phyloP scores from a whole-genome alignment of 208 protist genomes.

The Leishmania major region DNA sequence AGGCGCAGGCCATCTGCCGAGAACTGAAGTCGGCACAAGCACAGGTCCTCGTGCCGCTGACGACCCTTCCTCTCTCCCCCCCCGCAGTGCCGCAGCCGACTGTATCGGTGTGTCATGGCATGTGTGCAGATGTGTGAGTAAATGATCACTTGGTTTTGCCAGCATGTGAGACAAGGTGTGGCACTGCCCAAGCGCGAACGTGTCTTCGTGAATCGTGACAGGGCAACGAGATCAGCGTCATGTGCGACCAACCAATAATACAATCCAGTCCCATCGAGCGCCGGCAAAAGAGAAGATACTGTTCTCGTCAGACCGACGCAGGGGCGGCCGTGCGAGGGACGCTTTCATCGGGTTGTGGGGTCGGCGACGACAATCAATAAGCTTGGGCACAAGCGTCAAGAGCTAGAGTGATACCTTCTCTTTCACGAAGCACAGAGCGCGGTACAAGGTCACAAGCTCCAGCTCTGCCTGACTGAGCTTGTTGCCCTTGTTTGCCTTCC shows the following conservation, averaged over 20 bases:
- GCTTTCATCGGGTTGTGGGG: background rate
- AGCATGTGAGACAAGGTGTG: no score
- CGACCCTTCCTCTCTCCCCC: background rate
- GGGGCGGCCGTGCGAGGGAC: background rate
- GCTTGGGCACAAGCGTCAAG: background rate
- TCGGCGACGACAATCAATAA: background rate
- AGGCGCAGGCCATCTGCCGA: background rate
- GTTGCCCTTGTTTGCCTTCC: slow-evolving; percentile 61
- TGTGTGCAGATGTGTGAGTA: background rate
- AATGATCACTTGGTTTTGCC: background rate
- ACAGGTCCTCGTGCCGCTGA: background rate
- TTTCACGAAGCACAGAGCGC: slow-evolving; percentile 65
- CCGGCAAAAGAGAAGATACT: background rate
- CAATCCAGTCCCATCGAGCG: background rate
- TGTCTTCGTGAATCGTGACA: background rate
- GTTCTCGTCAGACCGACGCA: background rate
- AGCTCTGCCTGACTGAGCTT: slow-evolving; percentile 49
- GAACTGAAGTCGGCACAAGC: background rate
- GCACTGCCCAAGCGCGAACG: background rate
- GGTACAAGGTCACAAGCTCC: slow-evolving; percentile 74
- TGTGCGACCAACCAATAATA: background rate
- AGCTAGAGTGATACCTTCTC: background rate
- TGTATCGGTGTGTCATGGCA: background rate
- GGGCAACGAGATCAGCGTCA: background rate
- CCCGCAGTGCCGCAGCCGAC: no score